Conservation (phyloP, 1,284 basidiomycete species). For the Pseudozyma thailandica region DNA sequence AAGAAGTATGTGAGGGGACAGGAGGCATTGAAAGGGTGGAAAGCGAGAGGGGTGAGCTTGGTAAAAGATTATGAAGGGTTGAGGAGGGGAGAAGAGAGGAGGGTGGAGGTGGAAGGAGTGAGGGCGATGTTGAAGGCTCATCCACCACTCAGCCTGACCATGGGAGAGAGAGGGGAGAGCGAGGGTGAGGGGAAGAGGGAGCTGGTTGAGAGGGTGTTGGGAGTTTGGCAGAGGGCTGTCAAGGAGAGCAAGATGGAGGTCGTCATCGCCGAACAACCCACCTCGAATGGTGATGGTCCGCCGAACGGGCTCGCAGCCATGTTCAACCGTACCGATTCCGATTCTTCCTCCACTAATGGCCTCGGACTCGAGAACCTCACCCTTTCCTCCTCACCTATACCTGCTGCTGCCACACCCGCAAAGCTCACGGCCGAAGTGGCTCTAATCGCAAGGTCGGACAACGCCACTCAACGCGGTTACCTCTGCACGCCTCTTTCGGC, state of each 20-base stretch:
- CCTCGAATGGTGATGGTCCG: neutral
- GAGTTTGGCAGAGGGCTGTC: constrained; percentile 48
- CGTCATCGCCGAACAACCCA: constrained; percentile 39
- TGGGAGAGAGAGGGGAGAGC: constrained; percentile 22
- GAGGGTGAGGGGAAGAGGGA: constrained; percentile 7
- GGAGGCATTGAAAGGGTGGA: constrained; percentile 83
- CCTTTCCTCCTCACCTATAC: neutral
- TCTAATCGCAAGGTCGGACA: constrained; percentile 73
- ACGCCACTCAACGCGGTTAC: constrained; percentile 83
- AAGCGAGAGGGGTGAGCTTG: constrained; percentile 83
- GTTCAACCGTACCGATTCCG: constrained; percentile 3
- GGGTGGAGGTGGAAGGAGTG: constrained; percentile 89
- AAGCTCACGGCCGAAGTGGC: constrained; percentile 56
- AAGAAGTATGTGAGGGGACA: constrained; percentile 93
- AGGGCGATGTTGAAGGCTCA: constrained; percentile 75
- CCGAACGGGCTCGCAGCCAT: constrained; percentile 2
- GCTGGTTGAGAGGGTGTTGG: constrained; percentile 37
- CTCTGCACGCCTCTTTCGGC: constrained; percentile 83
- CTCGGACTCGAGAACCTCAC: constrained; percentile 9
- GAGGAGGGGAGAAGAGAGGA: constrained; percentile 76
- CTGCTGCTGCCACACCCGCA: neutral
- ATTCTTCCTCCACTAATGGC: neutral
- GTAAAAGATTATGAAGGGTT: constrained; percentile 84
- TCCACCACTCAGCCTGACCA: constrained; percentile 20
- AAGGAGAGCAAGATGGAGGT: constrained; percentile 38